Conservation (phyloP, 768 basidiomycete species). For the Leccinum uliginosum region DNA sequence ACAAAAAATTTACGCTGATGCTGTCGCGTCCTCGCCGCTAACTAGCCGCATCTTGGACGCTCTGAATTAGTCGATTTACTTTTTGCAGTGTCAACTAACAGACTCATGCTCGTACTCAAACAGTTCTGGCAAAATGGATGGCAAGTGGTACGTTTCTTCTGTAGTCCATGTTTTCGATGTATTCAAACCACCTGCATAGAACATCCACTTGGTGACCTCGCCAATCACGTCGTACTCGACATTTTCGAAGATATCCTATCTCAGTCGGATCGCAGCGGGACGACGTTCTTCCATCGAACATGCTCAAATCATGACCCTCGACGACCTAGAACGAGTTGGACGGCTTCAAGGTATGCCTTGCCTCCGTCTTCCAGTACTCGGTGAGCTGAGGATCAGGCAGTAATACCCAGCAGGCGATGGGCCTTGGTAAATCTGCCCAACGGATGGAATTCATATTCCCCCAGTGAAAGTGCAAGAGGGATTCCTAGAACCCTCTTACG, state of each 20-base stretch:
- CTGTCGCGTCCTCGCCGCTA: too few relatives aligned
- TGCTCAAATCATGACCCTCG: constrained; percentile 76
- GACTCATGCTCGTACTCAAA: constrained; percentile 62
- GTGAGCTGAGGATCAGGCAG: constrained; percentile 33
- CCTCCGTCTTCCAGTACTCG: not conserved
- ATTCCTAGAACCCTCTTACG: too few relatives aligned
- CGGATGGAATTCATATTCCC: too few relatives aligned
- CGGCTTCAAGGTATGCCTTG: constrained; percentile 60
- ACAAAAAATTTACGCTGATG: too few relatives aligned
- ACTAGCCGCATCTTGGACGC: too few relatives aligned
- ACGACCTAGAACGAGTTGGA: constrained; percentile 68
- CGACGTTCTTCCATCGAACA: constrained; percentile 87
- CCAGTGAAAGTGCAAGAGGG: constrained; percentile 47
- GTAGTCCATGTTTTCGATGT: not conserved
- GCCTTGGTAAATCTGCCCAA: too few relatives aligned
- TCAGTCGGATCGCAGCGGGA: constrained; percentile 25
- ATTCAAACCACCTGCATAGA: constrained; percentile 43
- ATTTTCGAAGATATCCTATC: constrained; percentile 68
- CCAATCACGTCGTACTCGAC: constrained; percentile 78
- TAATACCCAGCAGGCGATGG: too few relatives aligned
- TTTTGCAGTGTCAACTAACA: constrained; percentile 40
- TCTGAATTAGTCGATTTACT: too few relatives aligned
- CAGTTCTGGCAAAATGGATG: constrained; percentile 70
- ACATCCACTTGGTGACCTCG: constrained; percentile 85
- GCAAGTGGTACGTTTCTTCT: constrained; percentile 65